Evolutionary conservation across 257 asterid species (phyloP).

Genomic region (Solanum clarkiae): DNA sequence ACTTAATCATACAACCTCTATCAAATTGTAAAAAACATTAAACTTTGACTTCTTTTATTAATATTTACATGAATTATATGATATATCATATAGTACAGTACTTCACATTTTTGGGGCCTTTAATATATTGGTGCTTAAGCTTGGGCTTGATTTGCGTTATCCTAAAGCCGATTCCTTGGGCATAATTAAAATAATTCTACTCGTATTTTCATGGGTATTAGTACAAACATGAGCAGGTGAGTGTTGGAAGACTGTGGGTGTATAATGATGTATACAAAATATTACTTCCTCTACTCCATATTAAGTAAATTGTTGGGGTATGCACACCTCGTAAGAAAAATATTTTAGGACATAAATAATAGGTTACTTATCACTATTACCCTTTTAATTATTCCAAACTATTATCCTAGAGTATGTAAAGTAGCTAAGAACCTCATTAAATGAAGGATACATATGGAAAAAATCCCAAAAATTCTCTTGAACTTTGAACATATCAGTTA

Average conservation of each 20-base stretch:
- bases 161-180: neutral
- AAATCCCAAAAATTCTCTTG: too few relatives aligned
- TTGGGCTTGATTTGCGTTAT: neutral
- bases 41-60: neutral
- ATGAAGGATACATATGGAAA: too few relatives aligned
- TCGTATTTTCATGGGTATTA: neutral
- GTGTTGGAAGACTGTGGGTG: neutral
- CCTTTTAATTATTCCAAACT: too few relatives aligned
- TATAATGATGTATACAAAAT: neutral
- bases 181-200: neutral
- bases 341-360: too few relatives aligned
- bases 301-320: too few relatives aligned
- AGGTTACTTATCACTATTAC: too few relatives aligned
- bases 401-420: too few relatives aligned
- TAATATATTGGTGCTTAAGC: neutral
- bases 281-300: neutral
- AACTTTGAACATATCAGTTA: too few relatives aligned
- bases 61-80: neutral
- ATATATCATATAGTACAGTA: neutral
- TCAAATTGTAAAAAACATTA: neutral
- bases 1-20: neutral
- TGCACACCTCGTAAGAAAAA: too few relatives aligned
- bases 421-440: too few relatives aligned
- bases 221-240: neutral
- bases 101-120: neutral